Conservation (phyloP, 495 filamentous ascomycete genomes). For the Penicillium manginii region DNA sequence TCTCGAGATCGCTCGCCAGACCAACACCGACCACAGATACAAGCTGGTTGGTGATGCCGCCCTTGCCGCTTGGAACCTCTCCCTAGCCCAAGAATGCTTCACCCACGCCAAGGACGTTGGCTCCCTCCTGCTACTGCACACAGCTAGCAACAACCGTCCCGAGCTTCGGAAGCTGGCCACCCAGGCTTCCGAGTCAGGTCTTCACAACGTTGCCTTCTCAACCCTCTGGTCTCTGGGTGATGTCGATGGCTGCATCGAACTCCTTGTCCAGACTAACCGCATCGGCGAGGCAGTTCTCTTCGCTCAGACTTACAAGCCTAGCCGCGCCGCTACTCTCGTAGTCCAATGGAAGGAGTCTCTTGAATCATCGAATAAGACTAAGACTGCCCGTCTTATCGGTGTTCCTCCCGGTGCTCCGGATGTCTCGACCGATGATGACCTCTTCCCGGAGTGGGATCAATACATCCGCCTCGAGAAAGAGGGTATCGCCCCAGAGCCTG, state of each 20-base stretch:
- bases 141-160: slow-evolving; percentile 73
- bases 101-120: slow-evolving; percentile 85
- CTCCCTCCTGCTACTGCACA: slow-evolving; percentile 83
- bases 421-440: slow-evolving; percentile 76
- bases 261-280: slow-evolving; percentile 77
- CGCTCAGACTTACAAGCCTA: slow-evolving; percentile 92
- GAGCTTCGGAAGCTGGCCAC: slow-evolving; percentile 72
- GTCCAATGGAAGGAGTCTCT: slow-evolving; percentile 77
- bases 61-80: slow-evolving; percentile 81
- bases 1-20: slow-evolving; percentile 77
- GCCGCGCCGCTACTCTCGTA: slow-evolving; percentile 68
- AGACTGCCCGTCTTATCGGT: slow-evolving; percentile 79
- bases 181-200: slow-evolving; percentile 74
- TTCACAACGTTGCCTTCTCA: slow-evolving; percentile 90
- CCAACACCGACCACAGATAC: slow-evolving; percentile 95
- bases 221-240: slow-evolving; percentile 88
- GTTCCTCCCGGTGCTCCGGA: slow-evolving; percentile 66
- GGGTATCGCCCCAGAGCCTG: slow-evolving; percentile 47
- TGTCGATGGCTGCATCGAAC: slow-evolving; percentile 76
- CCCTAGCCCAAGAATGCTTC: slow-evolving; percentile 92
- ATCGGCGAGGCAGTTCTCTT: slow-evolving; percentile 87
- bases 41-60: slow-evolving; percentile 94
- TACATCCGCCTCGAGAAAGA: slow-evolving; percentile 81
- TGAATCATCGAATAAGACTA: slow-evolving; percentile 78
- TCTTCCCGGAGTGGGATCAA: slow-evolving; percentile 96